Percentiles rank a stretch among this genome's conserved stretches.
Conservation (phyloP, 768 basidiomycete species). For the Leccinum barrowsii region DNA sequence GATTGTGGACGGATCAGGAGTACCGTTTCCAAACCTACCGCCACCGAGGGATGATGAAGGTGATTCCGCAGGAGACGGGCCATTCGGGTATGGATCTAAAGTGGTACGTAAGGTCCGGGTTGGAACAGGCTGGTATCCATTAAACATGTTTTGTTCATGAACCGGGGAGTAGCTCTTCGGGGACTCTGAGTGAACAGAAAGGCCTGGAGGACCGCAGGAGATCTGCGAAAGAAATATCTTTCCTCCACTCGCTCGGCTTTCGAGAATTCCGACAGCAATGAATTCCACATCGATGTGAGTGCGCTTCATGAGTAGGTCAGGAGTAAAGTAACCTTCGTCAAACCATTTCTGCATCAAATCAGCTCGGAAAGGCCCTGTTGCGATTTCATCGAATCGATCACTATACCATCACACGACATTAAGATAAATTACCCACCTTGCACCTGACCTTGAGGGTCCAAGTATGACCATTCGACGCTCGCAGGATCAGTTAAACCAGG, state of each 20-base stretch:
- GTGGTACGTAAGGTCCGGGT: constrained; percentile 57
- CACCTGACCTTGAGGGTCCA: constrained; percentile 86
- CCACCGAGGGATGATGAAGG: constrained; percentile 70
- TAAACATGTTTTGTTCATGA: constrained; percentile 39
- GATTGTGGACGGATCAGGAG: constrained; percentile 64
- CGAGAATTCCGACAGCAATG: constrained; percentile 60
- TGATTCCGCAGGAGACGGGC: constrained; percentile 61
- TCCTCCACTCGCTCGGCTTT: constrained; percentile 46
- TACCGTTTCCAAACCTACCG: constrained; percentile 59
- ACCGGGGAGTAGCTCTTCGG: constrained; percentile 41
- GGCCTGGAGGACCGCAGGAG: constrained; percentile 48
- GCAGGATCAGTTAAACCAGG: constrained; percentile 52
- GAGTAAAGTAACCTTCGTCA: constrained; percentile 82
- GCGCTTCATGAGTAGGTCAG: constrained; percentile 82
- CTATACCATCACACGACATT: background rate
- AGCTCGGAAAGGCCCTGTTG: constrained; percentile 81
- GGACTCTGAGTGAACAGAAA: constrained; percentile 47
- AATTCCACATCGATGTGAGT: constrained; percentile 66
- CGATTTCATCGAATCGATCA: background rate
- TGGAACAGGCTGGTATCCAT: constrained; percentile 65
- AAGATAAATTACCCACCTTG: constrained; percentile 58
- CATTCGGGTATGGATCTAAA: constrained; percentile 57
- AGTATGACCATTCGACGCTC: constrained; percentile 83
- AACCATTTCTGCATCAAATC: constrained; percentile 94
- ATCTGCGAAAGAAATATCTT: constrained; percentile 64